These are phyloP conservation scores for Baorangia bicolor DNA, from an alignment of 768 basidiomycete genomes.

Conservation along the genomic window DNA sequence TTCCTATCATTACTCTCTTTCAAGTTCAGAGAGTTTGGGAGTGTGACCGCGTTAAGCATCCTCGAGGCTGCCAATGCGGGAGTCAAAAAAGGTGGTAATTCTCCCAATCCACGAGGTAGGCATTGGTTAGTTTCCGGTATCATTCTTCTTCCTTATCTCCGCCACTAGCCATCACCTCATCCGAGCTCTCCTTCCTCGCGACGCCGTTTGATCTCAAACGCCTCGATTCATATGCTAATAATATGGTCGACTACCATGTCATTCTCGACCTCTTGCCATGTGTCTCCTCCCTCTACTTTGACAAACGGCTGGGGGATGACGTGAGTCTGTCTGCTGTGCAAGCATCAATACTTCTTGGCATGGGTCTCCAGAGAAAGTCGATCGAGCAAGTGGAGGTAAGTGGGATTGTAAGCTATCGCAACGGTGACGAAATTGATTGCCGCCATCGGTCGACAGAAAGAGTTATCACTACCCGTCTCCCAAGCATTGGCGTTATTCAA, in stretches of 20 bases:
- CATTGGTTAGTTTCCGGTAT: constrained; percentile 32
- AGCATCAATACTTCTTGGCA: constrained; percentile 83
- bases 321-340: constrained; percentile 83
- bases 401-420: not conserved
- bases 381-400: constrained; percentile 87
- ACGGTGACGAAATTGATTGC: constrained; percentile 3
- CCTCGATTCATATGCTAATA: constrained; percentile 92
- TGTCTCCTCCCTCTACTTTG: constrained; percentile 82
- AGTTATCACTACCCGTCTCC: constrained; percentile 80
- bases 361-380: constrained; percentile 86
- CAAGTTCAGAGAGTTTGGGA: constrained; percentile 92
- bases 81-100: constrained; percentile 40
- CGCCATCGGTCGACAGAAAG: constrained; percentile 44
- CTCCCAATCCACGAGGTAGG: constrained; percentile 15
- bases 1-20: constrained; percentile 90
- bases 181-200: constrained; percentile 61
- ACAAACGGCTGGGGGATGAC: constrained; percentile 63
- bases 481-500: constrained; percentile 89
- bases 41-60: constrained; percentile 82
- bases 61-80: constrained; percentile 81
- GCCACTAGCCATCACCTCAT: constrained; percentile 15
- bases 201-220: constrained; percentile 96
- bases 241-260: constrained; percentile 95
- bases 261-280: constrained; percentile 88
- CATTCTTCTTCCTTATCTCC: not conserved